These are phyloP conservation scores for Canariomyces notabilis DNA, from an alignment of 2,329 filamentous ascomycete genomes.

Conservation along the genomic window DNA sequence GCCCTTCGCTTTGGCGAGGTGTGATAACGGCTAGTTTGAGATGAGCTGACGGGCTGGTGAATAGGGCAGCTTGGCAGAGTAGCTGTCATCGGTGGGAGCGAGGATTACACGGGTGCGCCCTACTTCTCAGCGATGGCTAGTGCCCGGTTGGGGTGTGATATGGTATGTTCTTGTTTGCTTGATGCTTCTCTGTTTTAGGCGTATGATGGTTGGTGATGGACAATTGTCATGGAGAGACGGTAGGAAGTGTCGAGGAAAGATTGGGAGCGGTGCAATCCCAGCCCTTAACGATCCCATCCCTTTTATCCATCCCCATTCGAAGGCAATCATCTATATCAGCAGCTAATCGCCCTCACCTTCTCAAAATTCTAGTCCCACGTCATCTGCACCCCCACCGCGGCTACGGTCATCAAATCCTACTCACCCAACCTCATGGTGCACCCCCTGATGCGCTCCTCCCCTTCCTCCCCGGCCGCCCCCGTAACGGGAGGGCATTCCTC, in stretches of 20 bases:
- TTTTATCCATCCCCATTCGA: neutral
- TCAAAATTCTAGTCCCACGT: constrained; percentile 67
- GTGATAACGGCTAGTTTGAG: neutral
- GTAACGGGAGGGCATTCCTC: constrained; percentile 33
- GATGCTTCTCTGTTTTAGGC: neutral
- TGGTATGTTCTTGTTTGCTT: constrained; percentile 50
- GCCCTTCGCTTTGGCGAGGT: neutral
- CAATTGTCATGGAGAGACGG: neutral
- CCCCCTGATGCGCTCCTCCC: constrained; percentile 71
- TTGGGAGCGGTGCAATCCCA: neutral
- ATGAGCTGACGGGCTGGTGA: neutral
- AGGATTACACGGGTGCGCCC: constrained; percentile 94
- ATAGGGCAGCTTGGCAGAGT: constrained; percentile 86
- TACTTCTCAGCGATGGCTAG: constrained; percentile 99
- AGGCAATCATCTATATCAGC: constrained; percentile 1
- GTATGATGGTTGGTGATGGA: neutral
- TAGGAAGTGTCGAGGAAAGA: too few species aligned
- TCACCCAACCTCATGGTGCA: constrained; percentile 98
- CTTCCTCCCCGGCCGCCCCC: constrained; percentile 36
- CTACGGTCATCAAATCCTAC: constrained; percentile 90
- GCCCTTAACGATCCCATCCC: neutral
- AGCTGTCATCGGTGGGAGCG: constrained; percentile 88
- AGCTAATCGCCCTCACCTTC: too few species aligned
- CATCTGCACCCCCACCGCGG: constrained; percentile 88
- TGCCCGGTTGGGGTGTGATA: constrained; percentile 81